Percentiles rank a stretch among this genome's conserved stretches.
Evolutionary conservation across 805 yeast genomes (phyloP).

Genomic region (Yamadazyma kitorensis): DNA sequence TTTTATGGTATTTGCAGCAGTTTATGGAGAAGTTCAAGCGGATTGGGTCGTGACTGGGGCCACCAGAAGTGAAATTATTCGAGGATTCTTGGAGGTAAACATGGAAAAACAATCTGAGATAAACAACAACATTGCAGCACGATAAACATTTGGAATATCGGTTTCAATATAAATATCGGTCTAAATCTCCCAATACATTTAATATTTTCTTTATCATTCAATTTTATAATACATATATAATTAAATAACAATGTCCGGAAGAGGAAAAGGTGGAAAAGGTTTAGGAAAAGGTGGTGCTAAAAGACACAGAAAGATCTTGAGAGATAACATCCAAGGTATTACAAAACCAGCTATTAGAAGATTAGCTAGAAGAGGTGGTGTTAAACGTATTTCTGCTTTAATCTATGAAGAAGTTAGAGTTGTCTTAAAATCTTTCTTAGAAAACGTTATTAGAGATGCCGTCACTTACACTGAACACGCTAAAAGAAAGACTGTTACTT

Average conservation of each 20-base stretch:
- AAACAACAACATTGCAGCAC: too few relatives aligned
- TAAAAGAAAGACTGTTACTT: constrained; percentile 99
- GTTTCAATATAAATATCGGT: too few relatives aligned
- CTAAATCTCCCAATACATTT: too few relatives aligned
- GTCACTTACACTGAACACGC: constrained; percentile 99
- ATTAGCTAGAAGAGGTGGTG: constrained; percentile 99
- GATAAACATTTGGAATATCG: too few relatives aligned
- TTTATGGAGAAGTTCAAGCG: too few relatives aligned
- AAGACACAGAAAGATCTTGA: constrained; percentile 98
- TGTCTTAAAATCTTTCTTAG: constrained; percentile 91
- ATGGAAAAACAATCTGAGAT: too few relatives aligned
- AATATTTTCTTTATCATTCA: too few relatives aligned
- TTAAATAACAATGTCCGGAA: constrained; percentile 77
- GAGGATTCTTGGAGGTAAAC: too few relatives aligned
- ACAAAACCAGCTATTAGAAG: constrained; percentile 99
- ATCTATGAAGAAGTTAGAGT: constrained; percentile 98
- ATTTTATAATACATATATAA: too few relatives aligned
- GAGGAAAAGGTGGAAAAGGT: constrained; percentile 99
- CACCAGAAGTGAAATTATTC: too few relatives aligned
- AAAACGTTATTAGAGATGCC: constrained; percentile 96
- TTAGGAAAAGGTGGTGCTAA: constrained; percentile 99
- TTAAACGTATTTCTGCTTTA: constrained; percentile 97
- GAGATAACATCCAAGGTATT: constrained; percentile 99
- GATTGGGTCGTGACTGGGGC: too few relatives aligned
- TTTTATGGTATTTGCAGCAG: too few relatives aligned